Percentiles rank a stretch among this genome's conserved stretches.
Evolutionary conservation across 1,139 yeast genomes (phyloP).

Genomic region (Pichia sp.): DNA sequence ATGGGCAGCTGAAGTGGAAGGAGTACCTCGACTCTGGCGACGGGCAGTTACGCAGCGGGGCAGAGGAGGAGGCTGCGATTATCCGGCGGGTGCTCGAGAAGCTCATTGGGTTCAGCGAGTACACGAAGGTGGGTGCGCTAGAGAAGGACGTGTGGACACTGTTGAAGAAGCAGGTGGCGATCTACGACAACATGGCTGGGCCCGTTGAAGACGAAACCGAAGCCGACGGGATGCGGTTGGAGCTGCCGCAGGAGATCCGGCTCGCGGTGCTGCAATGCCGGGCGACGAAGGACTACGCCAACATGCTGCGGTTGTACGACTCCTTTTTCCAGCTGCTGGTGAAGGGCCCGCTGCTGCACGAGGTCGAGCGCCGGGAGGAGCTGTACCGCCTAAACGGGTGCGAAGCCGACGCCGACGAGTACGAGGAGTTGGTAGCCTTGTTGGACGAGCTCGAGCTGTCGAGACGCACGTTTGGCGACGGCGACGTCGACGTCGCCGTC

Average conservation of each 20-base stretch:
- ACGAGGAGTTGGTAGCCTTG: background rate
- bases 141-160: constrained; percentile 1
- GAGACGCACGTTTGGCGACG: background rate
- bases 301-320: constrained; percentile 11
- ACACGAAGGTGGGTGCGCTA: constrained; percentile 4
- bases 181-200: constrained; percentile 7
- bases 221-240: background rate
- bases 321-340: constrained; percentile 7
- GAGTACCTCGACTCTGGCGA: constrained; percentile 18
- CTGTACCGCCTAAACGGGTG: background rate
- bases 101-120: constrained; percentile 20
- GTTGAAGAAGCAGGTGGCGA: constrained; percentile 2
- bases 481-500: background rate
- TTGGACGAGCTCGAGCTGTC: too few species aligned
- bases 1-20: constrained; percentile 11
- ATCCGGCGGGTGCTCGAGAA: background rate
- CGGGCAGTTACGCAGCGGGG: background rate
- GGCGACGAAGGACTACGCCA: constrained; percentile 1
- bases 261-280: constrained; percentile 8
- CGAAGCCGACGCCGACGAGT: constrained; percentile 1
- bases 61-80: background rate
- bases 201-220: constrained; percentile 4
- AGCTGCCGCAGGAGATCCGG: constrained; percentile 3
- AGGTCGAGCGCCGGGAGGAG: constrained; percentile 6
- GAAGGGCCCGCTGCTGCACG: background rate